A percentile compares a stretch with the other conserved stretches of the same genome.
phyloP scores from a whole-genome alignment of 169 alveolate genomes.

The Babesia ovata region DNA sequence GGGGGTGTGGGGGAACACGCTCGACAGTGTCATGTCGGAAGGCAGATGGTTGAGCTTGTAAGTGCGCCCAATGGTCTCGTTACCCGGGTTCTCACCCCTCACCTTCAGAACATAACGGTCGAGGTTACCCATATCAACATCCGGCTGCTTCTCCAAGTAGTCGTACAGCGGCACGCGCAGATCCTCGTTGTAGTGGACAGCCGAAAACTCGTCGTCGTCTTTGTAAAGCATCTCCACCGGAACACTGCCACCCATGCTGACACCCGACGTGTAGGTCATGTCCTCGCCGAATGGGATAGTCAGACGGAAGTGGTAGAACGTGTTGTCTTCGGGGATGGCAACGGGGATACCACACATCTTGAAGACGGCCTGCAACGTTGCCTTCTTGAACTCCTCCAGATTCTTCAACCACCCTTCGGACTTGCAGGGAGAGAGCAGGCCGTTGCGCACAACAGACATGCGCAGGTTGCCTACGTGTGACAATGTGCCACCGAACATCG shows the following conservation, averaged over 20 bases:
- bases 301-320: constrained; percentile 50
- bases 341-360: constrained; percentile 59
- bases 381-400: constrained; percentile 52
- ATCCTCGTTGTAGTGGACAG: constrained; percentile 54
- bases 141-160: constrained; percentile 52
- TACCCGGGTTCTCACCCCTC: constrained; percentile 57
- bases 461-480: constrained; percentile 19
- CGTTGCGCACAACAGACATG: constrained; percentile 50
- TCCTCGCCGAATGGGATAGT: constrained; percentile 42
- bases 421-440: constrained; percentile 45
- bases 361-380: constrained; percentile 36
- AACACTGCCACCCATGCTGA: constrained; percentile 62
- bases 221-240: constrained; percentile 61
- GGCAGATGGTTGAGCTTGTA: constrained; percentile 54
- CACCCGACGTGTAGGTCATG: constrained; percentile 15
- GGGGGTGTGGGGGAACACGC: constrained; percentile 55
- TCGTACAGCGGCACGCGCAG: constrained; percentile 47
- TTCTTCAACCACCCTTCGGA: constrained; percentile 7
- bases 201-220: constrained; percentile 60
- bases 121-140: constrained; percentile 40
- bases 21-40: constrained; percentile 40
- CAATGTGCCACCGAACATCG: constrained; percentile 56
- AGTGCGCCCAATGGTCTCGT: constrained; percentile 28
- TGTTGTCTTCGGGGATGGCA: constrained; percentile 54
- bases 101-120: constrained; percentile 37